Evolutionary conservation across 1,284 basidiomycete species (phyloP).

Genomic region (Puccinia sorghi): DNA sequence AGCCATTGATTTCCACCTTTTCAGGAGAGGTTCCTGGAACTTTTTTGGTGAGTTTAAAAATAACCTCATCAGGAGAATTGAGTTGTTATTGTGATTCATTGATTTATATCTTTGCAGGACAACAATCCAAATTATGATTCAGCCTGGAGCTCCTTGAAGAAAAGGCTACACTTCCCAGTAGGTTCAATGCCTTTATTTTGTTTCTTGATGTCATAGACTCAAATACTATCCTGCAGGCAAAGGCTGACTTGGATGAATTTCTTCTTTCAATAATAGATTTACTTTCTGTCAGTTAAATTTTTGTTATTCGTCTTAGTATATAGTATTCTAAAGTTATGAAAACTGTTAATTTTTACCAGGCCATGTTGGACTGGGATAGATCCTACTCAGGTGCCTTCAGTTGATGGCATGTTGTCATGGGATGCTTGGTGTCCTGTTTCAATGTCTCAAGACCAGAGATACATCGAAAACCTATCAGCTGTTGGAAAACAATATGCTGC

Average conservation of each 20-base stretch:
- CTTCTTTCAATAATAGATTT: slow-evolving; percentile 23
- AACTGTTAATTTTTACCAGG: too few species aligned
- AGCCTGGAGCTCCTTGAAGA: slow-evolving; percentile 29
- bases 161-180: slow-evolving; percentile 19
- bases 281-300: slow-evolving; percentile 34
- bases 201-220: neutral
- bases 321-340: too few species aligned
- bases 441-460: slow-evolving; percentile 1
- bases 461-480: neutral
- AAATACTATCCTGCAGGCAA: neutral
- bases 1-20: slow-evolving; percentile 37
- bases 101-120: too few species aligned
- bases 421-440: slow-evolving; percentile 13
- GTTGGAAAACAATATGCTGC: slow-evolving; percentile 42
- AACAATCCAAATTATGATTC: slow-evolving; percentile 43
- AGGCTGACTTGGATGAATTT: neutral
- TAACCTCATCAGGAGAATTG: too few species aligned
- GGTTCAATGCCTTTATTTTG: neutral
- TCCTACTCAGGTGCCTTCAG: too few species aligned
- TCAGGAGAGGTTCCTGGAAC: slow-evolving; percentile 41
- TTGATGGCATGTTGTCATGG: too few species aligned
- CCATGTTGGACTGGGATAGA: too few species aligned
- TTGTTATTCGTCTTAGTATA: too few species aligned
- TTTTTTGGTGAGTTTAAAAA: slow-evolving; percentile 24
- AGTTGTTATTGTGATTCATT: too few species aligned